Evolutionary conservation across 2,329 filamentous ascomycete genomes (phyloP).

Genomic region (Aspergillus luchuensis): DNA sequence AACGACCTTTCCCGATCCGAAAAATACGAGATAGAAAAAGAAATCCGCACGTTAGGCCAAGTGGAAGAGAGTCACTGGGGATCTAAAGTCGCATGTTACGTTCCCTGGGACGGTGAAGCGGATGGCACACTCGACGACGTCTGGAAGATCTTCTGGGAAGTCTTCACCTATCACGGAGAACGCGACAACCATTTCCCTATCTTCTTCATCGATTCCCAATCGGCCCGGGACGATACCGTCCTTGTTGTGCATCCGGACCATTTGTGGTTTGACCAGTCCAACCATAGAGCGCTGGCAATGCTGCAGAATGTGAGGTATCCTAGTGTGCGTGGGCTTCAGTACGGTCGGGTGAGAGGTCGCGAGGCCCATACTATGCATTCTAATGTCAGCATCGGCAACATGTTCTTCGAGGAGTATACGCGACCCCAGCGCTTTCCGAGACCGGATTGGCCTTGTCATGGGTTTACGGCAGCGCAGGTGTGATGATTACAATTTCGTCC

Average conservation of each 20-base stretch:
- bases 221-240: not conserved
- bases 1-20: not conserved
- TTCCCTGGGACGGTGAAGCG: not conserved
- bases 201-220: not conserved
- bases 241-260: not conserved
- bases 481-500: too few species aligned
- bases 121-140: conserved; percentile 4
- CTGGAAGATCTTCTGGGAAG: conserved; percentile 7
- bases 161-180: not conserved
- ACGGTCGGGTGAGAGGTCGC: not conserved
- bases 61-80: not conserved
- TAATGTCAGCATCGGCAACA: not conserved
- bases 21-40: not conserved
- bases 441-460: not conserved
- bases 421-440: not conserved
- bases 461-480: too few species aligned
- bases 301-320: not conserved
- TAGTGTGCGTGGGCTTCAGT: not conserved
- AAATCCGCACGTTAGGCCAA: not conserved
- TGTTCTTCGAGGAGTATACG: too few species aligned
- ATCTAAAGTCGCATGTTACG: not conserved
- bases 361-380: not conserved
- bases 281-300: not conserved
- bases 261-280: not conserved
- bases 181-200: not conserved